phyloP scores from a whole-genome alignment of 495 filamentous ascomycete genomes.

The Talaromyces trachyspermus region DNA sequence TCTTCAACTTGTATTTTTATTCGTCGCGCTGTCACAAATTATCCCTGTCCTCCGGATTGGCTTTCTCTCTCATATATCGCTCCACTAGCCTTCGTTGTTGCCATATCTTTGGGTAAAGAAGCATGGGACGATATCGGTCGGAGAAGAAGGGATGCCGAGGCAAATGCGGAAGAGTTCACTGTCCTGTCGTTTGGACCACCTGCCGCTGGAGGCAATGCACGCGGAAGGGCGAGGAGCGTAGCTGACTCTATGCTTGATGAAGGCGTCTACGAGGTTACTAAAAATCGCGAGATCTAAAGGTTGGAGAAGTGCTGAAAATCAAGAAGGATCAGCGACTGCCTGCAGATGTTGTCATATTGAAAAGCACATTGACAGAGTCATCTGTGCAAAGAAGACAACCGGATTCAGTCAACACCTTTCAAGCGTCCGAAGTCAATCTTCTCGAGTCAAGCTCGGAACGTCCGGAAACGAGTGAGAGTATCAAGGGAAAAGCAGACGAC shows the following conservation, averaged over 20 bases:
- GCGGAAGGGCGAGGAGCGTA: slow-evolving; percentile 10
- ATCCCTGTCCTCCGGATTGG: slow-evolving; percentile 86
- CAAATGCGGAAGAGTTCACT: slow-evolving; percentile 85
- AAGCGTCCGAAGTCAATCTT: slow-evolving; percentile 7
- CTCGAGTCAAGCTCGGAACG: slow-evolving; percentile 2
- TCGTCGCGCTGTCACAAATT: slow-evolving; percentile 89
- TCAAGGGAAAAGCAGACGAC: slow-evolving; percentile 2
- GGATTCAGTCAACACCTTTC: background rate
- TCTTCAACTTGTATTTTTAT: slow-evolving; percentile 97
- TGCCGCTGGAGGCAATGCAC: slow-evolving; percentile 17
- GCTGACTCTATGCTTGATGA: slow-evolving; percentile 7
- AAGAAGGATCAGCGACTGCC: slow-evolving; percentile 86
- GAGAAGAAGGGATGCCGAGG: slow-evolving; percentile 79
- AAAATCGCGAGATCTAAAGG: slow-evolving; percentile 84
- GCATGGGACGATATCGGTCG: slow-evolving; percentile 88
- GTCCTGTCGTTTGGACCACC: slow-evolving; percentile 61
- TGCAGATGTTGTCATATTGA: slow-evolving; percentile 88
- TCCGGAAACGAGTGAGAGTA: background rate
- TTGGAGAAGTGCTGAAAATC: slow-evolving; percentile 90
- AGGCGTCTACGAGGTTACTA: slow-evolving; percentile 50
- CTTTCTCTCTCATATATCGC: slow-evolving; percentile 93
- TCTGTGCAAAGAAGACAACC: slow-evolving; percentile 6
- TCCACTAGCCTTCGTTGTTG: slow-evolving; percentile 83
- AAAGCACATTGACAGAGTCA: slow-evolving; percentile 53
- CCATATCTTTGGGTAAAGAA: slow-evolving; percentile 91